Conservation (phyloP, 345 rosid genomes). For the Euphorbia lathyris region DNA sequence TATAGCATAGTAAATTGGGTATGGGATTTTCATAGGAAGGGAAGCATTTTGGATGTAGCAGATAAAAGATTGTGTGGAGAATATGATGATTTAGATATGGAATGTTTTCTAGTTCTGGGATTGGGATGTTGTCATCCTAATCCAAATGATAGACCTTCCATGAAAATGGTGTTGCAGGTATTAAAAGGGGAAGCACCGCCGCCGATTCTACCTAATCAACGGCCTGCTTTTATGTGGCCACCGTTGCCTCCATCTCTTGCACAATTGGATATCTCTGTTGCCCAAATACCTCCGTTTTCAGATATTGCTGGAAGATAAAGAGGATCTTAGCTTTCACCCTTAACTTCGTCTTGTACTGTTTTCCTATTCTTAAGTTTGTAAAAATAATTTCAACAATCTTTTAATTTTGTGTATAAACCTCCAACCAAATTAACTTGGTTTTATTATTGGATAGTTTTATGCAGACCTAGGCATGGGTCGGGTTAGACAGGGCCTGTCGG, state of each 20-base stretch:
- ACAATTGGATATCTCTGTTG: conserved; percentile 35
- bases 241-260: conserved; percentile 49
- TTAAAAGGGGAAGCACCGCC: conserved; percentile 54
- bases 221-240: conserved; percentile 74
- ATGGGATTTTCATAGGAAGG: conserved; percentile 54
- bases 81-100: conserved; percentile 40
- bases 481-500: too few species aligned
- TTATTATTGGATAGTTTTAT: too few species aligned
- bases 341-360: too few species aligned
- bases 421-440: too few species aligned
- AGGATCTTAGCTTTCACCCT: too few species aligned
- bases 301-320: conserved; percentile 37
- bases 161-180: conserved; percentile 60
- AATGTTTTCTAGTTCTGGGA: conserved; percentile 45
- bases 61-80: conserved; percentile 43
- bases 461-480: too few species aligned
- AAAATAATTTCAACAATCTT: too few species aligned
- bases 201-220: conserved; percentile 46
- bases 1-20: conserved; percentile 58
- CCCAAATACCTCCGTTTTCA: conserved; percentile 30
- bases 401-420: too few species aligned
- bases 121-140: conserved; percentile 79
- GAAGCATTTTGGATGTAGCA: conserved; percentile 42
- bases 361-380: too few species aligned
- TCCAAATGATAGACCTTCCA: conserved; percentile 63